Evolutionary conservation across 768 basidiomycete species (phyloP).

Genomic region (Lentinula edodes): DNA sequence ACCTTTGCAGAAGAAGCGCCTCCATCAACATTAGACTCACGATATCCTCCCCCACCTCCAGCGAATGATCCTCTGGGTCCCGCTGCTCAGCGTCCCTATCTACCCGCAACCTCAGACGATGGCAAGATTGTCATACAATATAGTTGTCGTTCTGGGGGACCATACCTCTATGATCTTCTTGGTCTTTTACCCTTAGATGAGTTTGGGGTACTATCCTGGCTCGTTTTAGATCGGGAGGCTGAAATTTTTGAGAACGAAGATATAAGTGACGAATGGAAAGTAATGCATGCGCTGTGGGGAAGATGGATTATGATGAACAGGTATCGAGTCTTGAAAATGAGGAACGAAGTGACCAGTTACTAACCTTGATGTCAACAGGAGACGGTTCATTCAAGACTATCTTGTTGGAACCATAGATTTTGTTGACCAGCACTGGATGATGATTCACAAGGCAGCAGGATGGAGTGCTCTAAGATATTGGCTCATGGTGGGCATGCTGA

Average conservation of each 20-base stretch:
- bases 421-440: constrained; percentile 53
- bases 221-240: constrained; percentile 66
- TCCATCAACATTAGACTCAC: background rate
- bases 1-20: background rate
- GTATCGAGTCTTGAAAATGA: constrained; percentile 24
- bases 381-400: constrained; percentile 51
- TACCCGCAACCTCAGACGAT: constrained; percentile 42
- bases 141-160: constrained; percentile 65
- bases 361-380: constrained; percentile 26
- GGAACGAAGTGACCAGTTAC: background rate
- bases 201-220: constrained; percentile 67
- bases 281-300: constrained; percentile 74
- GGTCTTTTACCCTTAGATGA: constrained; percentile 51
- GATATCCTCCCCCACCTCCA: constrained; percentile 36
- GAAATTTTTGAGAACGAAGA: constrained; percentile 72
- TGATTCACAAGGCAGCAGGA: constrained; percentile 68
- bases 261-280: constrained; percentile 69
- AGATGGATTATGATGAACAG: constrained; percentile 66
- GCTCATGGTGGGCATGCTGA: constrained; percentile 41
- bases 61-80: constrained; percentile 43
- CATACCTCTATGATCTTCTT: constrained; percentile 60
- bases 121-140: constrained; percentile 41
- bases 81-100: constrained; percentile 42
- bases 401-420: constrained; percentile 48
- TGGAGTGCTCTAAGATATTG: constrained; percentile 58